phyloP scores from a whole-genome alignment of 129 eudicot genomes.

The Flaveria brownii region DNA sequence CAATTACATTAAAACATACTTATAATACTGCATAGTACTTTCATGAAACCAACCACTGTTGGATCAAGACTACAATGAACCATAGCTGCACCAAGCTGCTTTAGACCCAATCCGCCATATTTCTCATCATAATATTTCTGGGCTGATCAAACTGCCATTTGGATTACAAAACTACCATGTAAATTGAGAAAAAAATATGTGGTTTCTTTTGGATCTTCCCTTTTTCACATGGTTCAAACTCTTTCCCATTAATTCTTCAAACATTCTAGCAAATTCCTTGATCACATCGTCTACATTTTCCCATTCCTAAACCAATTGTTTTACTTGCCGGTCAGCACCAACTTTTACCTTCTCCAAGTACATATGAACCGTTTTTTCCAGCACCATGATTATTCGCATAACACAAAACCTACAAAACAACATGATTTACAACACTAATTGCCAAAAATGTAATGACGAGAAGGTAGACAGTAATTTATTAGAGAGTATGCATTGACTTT shows the following conservation, averaged over 20 bases:
- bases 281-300: slow-evolving; percentile 50
- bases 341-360: slow-evolving; percentile 64
- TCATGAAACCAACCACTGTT: slow-evolving; percentile 68
- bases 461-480: too few species aligned
- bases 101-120: slow-evolving; percentile 71
- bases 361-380: slow-evolving; percentile 51
- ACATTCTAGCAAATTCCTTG: slow-evolving; percentile 58
- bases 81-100: slow-evolving; percentile 77
- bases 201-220: slow-evolving; percentile 77
- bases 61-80: slow-evolving; percentile 74
- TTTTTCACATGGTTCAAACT: slow-evolving; percentile 78
- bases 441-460: too few species aligned
- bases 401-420: slow-evolving; percentile 49
- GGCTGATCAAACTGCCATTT: too few species aligned
- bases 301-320: slow-evolving; percentile 64
- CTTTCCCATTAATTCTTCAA: slow-evolving; percentile 67
- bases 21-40: slow-evolving; percentile 62
- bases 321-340: slow-evolving; percentile 59
- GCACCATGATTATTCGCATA: slow-evolving; percentile 63
- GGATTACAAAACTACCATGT: slow-evolving; percentile 27
- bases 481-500: slow-evolving; percentile 52
- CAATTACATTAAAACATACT: slow-evolving; percentile 92
- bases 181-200: slow-evolving; percentile 54
- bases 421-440: neutral
- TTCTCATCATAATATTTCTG: slow-evolving; percentile 58